These are phyloP conservation scores for Metarhizium guizhouense DNA, from an alignment of 2,329 filamentous ascomycete genomes.

Conservation along the genomic window DNA sequence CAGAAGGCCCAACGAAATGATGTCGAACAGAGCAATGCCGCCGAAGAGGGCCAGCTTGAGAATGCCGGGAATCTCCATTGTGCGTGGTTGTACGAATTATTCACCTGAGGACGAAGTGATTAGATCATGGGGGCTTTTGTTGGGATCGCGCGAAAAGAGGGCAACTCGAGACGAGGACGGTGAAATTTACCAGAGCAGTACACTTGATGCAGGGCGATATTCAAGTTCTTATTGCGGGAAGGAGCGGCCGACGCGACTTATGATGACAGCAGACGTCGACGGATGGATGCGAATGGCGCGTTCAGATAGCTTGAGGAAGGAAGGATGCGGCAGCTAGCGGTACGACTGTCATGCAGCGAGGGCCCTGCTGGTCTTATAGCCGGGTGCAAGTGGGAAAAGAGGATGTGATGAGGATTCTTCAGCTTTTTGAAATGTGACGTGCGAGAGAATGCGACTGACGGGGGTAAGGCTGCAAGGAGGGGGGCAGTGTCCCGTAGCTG, in stretches of 20 bases:
- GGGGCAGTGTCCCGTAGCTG: too few relatives aligned
- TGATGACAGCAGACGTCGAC: not conserved
- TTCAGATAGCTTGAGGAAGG: not conserved
- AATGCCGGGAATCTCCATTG: constrained; percentile 7
- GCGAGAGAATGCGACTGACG: not conserved
- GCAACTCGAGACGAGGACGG: not conserved
- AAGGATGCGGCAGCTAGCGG: not conserved
- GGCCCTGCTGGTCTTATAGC: not conserved
- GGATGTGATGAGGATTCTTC: not conserved
- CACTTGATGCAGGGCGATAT: not conserved
- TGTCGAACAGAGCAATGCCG: constrained; percentile 6
- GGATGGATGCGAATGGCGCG: not conserved
- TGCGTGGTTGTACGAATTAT: not conserved
- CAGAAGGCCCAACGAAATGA: constrained; percentile 6
- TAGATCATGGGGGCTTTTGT: too few relatives aligned
- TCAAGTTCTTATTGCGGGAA: not conserved
- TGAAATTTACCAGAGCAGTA: not conserved
- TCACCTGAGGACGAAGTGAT: too few relatives aligned
- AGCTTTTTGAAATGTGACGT: not conserved
- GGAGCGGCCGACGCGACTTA: not conserved
- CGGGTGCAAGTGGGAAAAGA: too few relatives aligned
- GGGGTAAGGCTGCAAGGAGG: not conserved
- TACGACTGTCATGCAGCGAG: not conserved
- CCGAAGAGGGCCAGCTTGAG: constrained; percentile 4
- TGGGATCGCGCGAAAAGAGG: not conserved